Conservation (phyloP, 495 filamentous ascomycete species). For the Terfezia boudieri region DNA sequence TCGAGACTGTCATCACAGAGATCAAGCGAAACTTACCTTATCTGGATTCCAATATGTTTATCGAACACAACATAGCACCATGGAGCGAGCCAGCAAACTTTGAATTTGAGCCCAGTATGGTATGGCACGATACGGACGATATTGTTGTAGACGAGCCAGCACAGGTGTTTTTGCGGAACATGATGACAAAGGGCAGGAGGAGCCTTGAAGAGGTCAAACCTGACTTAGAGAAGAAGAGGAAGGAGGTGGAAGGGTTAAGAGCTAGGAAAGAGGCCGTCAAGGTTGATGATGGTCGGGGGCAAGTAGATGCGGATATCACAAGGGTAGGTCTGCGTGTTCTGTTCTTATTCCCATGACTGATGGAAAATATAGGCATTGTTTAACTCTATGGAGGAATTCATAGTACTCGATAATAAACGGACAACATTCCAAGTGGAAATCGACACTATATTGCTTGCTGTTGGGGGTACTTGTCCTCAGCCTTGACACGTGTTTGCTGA, state of each 20-base stretch:
- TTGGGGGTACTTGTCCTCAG: conserved; percentile 27
- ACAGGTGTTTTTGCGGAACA: conserved; percentile 75
- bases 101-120: conserved; percentile 77
- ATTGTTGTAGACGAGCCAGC: conserved; percentile 67
- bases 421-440: conserved; percentile 82
- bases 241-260: conserved; percentile 57
- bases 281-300: conserved; percentile 9
- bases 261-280: conserved; percentile 44
- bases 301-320: conserved; percentile 15
- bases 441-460: conserved; percentile 58
- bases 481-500: too few species aligned
- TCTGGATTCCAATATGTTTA: conserved; percentile 92
- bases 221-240: conserved; percentile 60
- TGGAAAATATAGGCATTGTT: conserved; percentile 25
- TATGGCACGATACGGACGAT: conserved; percentile 83
- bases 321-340: conserved; percentile 6
- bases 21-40: conserved; percentile 73
- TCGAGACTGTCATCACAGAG: conserved; percentile 49
- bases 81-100: conserved; percentile 69
- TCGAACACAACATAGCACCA: conserved; percentile 61
- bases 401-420: conserved; percentile 67
- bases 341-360: background rate
- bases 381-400: conserved; percentile 54
- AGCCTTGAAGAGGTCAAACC: conserved; percentile 55
- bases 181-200: conserved; percentile 70